Evolutionary conservation across 2,329 filamentous ascomycete genomes (phyloP).

Genomic region (Penicillium sp.): DNA sequence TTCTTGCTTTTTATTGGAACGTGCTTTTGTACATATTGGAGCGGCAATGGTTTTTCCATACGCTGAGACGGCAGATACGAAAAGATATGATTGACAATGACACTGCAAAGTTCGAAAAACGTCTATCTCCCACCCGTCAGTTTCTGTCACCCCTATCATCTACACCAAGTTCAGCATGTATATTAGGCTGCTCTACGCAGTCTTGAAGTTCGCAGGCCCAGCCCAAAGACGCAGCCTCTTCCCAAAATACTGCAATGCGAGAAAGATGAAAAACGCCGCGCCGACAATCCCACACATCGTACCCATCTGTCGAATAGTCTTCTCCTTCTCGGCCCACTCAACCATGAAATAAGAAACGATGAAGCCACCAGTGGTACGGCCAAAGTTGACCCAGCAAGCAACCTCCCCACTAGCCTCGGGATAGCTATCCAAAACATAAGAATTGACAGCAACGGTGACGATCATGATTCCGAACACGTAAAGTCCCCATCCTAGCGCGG

Average conservation of each 20-base stretch:
- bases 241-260: slow-evolving; percentile 43
- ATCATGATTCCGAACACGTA: slow-evolving; percentile 63
- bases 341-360: slow-evolving; percentile 59
- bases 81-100: not conserved
- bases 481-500: slow-evolving; percentile 56
- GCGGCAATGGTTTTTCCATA: not conserved
- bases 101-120: not conserved
- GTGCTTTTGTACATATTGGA: slow-evolving; percentile 12
- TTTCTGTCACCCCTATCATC: not conserved
- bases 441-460: slow-evolving; percentile 56
- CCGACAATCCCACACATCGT: slow-evolving; percentile 52
- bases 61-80: not conserved
- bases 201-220: slow-evolving; percentile 17
- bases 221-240: slow-evolving; percentile 38
- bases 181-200: slow-evolving; percentile 5
- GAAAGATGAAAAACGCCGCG: slow-evolving; percentile 41
- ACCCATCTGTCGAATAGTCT: slow-evolving; percentile 52
- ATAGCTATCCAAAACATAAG: slow-evolving; percentile 60
- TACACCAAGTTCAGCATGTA: too few relatives aligned
- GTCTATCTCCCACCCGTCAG: not conserved
- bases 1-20: not conserved
- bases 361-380: slow-evolving; percentile 56
- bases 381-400: slow-evolving; percentile 57
- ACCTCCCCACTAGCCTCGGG: slow-evolving; percentile 61
- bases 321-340: slow-evolving; percentile 52